Base-by-base conservation (phyloP, 2,329 filamentous ascomycete species). In the Xylaria sp. region DNA sequence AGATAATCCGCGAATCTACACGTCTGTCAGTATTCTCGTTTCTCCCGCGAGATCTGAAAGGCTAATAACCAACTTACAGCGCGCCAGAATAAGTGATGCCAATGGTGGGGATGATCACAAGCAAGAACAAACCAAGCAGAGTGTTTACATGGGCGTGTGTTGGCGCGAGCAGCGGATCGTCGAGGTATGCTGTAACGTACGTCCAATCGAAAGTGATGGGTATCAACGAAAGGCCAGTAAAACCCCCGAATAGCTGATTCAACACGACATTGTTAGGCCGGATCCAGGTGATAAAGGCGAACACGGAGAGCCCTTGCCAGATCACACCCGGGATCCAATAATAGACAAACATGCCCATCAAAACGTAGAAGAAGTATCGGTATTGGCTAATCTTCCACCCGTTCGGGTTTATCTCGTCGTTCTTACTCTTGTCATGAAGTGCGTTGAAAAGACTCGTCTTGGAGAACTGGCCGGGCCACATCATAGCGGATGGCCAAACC, bases 301-400 rank as follows among this genome's bases (percentile, higher is more conserved):
- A 83, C 6, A 84, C 82, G 10, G 82, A 84, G 5, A 88, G 78
- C 1, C 81, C 83, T 58, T 82, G 84, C 73, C 82, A 85, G 1
- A 87, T 75, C 27, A 85, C 79, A 12, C 81, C 85, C 0, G 85
- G 86, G 42, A 88, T 82, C 80, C 84, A 88, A 73, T 88, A 88
- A 78, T 86, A 87, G 55, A 77, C 72, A 68, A 85, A 85, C 70
- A 84, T 82, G 27, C 71, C 81, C 0, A 75, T 63, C 0, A 81
- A 78, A 0, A 85, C 79, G 60, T 82, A 77, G 47, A 81, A 78
- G 60, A 86, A 86, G 75, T 82, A 85, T 37, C 81, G 78, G 63
- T 85, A 85, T 3, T 81, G 78, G 58, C 80, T 80, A 25, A 85
- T 84, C 9, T 66, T 74, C 84, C 83, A 85, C 0, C 83, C 83